Conservation (phyloP, 345 rosid genomes). For the Rhodomyrtus tomentosa region DNA sequence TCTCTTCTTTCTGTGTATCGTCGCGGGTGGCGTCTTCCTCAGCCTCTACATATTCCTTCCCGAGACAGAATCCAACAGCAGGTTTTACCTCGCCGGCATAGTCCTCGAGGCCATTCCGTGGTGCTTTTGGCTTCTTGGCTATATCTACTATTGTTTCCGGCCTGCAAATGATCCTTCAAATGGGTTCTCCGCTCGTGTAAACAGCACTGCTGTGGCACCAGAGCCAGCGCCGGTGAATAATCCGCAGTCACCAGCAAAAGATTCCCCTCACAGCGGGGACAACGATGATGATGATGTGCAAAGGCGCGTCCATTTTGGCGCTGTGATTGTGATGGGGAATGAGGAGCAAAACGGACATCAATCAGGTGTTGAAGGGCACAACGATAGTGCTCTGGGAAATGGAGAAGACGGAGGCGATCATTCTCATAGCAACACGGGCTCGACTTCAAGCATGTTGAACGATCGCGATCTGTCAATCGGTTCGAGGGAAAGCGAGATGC, state of each 20-base stretch:
- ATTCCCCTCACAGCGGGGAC: neutral
- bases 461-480: neutral
- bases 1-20: conserved; percentile 33
- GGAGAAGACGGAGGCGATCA: neutral
- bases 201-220: neutral
- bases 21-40: conserved; percentile 45
- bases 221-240: neutral
- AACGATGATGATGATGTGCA: neutral
- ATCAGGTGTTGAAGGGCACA: neutral
- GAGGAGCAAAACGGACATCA: conserved; percentile 2
- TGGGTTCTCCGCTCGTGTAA: neutral
- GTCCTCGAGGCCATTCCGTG: conserved; percentile 54
- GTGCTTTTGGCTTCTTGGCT: conserved; percentile 54
- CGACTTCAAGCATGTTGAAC: neutral
- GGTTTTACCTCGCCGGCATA: conserved; percentile 41
- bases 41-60: conserved; percentile 34
- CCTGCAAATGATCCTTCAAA: conserved; percentile 5
- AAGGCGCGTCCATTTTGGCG: conserved; percentile 37
- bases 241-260: conserved; percentile 5
- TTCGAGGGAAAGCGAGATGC: conserved; percentile 13
- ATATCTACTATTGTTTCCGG: conserved; percentile 33
- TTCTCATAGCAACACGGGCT: neutral
- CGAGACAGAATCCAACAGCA: conserved; percentile 3
- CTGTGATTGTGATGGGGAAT: conserved; percentile 24
- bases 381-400: neutral